Evolutionary conservation across 176 grass and related monocot species (phyloP), one percentile per base, ranked within the genome.

Genomic region (Paspalum notatum): DNA sequence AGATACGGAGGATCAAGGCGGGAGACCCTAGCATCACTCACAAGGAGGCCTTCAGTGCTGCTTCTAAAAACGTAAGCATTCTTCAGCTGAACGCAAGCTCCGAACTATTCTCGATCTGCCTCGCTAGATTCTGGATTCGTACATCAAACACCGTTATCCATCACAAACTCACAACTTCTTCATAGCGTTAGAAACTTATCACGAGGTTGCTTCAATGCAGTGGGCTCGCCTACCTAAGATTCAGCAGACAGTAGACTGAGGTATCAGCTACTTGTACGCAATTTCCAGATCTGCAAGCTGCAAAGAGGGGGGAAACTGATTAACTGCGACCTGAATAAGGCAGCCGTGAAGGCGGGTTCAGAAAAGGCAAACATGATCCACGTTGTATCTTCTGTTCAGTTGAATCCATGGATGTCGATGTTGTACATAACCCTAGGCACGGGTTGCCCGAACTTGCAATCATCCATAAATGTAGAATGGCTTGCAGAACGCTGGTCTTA

Each of bases 1-100:
- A 94, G 86, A 94, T 94, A 81, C 50, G 68, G 86, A 88, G 88
- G 76, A 94, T 94, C 20, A 94, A 94, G 79, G 76, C 52, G 5
- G 65, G 47, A 67, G 76, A 91, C 10, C 86, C 88, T 13, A 74
- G 43, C 13, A 84, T 91, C 63, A 86, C 76, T 10, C 92, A 94
- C 76, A 91, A 89, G 39, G 80, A 91, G 58, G 92, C 92, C 41
- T 94, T 94, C 66, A 91, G 92, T 41, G 54, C 92, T 15, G 92
- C 88, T 66, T 74, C 92, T 78, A 91, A 94, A 84, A 91, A 94
- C 66, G 86, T 91, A 80, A 69, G 76, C 43, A 42, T 62, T 9
- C 37, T 58, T 77, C 54, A 44, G 63, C 45, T 3, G 7, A 45
- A 26, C 18, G 46, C 37, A 68, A 43, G 1, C n/a, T 14, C 21